Base-by-base conservation (phyloP, 139 green algal species). In the Chlorella ohadii region DNA sequence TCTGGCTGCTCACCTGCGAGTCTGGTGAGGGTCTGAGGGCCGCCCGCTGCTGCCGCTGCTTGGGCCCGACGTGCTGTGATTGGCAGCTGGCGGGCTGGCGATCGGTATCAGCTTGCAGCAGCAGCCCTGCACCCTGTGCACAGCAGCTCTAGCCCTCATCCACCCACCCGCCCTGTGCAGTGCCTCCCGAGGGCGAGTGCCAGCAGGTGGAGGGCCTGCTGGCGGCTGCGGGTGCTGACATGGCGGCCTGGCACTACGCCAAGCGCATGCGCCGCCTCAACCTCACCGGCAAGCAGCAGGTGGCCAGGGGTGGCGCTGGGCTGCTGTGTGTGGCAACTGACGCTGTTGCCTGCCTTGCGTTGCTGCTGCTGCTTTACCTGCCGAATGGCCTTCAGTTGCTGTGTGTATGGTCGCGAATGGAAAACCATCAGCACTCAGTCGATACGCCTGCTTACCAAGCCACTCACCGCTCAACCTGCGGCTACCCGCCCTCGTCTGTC, bases 191-290 rank as follows among this genome's bases (percentile, higher is more conserved):
- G 39, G 28, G 12, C 3, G 77, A 79, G 15, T 82, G 78, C 59
- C 51, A 83, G 65, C 55, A 68, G 25, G 19, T 91, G 34, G 73
- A 84, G 74, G n/a, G 5, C 0, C 79, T 84, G 72, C 72, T 88
- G 72, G 34, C 47, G 34, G 73, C 41, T 83, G 80, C 36, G 23
- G 68, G 94, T 5, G 92, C 86, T 0, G 96, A 98, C 89, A 85
- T 91, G 12, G 91, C 92, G 31, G 94, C 95, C n/a, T 90, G 98
- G 63, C 77, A 86, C 16, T 99, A 99, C 85, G 92, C 98, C 59
- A 92, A 93, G 75, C 92, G 92, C 57, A 95, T 99, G 87, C 92
- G 94, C 66, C 86, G 90, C 36, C 93, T 98, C 82, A 97, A 98
- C 86, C 89, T 98, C 31, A 92, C 90, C n/a, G 92, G 90, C 67